A percentile compares a stretch with the other conserved stretches of the same genome.
phyloP scores from a whole-genome alignment of 306 rosid species.

The Corylus americana region DNA sequence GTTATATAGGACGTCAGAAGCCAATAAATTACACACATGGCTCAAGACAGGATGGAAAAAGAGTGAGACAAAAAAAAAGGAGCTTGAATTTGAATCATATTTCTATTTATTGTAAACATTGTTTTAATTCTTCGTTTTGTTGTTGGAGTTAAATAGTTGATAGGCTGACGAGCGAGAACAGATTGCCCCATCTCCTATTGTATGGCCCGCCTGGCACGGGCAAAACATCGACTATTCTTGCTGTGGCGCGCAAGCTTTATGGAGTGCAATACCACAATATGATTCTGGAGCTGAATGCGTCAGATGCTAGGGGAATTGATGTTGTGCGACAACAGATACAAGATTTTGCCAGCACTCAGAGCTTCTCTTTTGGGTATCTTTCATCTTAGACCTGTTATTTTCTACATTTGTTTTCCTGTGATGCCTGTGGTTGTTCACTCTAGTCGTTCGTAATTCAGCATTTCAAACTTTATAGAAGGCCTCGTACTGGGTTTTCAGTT shows the following conservation, averaged over 20 bases:
- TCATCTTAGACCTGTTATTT: constrained; percentile 7
- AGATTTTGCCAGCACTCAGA: constrained; percentile 93
- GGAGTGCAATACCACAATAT: constrained; percentile 70
- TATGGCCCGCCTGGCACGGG: constrained; percentile 99
- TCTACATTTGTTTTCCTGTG: neutral
- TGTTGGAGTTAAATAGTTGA: constrained; percentile 55
- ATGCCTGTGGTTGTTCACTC: neutral
- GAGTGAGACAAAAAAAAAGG: neutral
- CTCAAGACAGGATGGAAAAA: neutral
- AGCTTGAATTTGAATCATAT: neutral
- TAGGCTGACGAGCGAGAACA: constrained; percentile 80
- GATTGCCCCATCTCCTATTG: constrained; percentile 87
- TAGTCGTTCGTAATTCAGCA: neutral
- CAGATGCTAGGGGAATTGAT: constrained; percentile 95
- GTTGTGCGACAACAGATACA: constrained; percentile 94
- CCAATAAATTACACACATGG: neutral
- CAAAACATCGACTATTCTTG: constrained; percentile 92
- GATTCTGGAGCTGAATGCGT: constrained; percentile 94
- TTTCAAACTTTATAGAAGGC: neutral
- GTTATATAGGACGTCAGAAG: neutral
- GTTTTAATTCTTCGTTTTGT: constrained; percentile 16
- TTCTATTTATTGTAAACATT: neutral
- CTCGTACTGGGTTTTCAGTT: neutral
- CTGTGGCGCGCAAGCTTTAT: constrained; percentile 86
- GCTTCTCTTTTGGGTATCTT: constrained; percentile 85